Evolutionary conservation across 768 basidiomycete genomes (phyloP).

Genomic region (Tylopilus subfusipes): DNA sequence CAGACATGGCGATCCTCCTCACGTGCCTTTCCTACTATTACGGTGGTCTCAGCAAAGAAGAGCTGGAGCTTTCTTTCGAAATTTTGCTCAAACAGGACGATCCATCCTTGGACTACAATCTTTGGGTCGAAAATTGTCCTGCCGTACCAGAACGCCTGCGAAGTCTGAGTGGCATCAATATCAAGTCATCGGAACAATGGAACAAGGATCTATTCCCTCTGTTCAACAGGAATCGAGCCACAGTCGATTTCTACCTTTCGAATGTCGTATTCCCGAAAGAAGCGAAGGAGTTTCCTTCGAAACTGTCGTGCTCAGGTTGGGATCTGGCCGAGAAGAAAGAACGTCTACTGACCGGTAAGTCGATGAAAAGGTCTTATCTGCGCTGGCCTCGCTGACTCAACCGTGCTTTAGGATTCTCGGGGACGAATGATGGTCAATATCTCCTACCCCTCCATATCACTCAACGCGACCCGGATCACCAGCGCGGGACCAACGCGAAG

Average conservation of each 20-base stretch:
- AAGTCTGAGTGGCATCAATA: slow-evolving; percentile 40
- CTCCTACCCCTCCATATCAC: slow-evolving; percentile 33
- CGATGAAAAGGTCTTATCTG: rapidly evolving
- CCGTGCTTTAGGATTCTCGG: slow-evolving; percentile 32
- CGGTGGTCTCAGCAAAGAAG: slow-evolving; percentile 37
- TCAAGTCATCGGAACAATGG: slow-evolving; percentile 36
- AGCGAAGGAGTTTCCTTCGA: slow-evolving; percentile 45
- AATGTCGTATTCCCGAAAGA: slow-evolving; percentile 48
- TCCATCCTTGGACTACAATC: slow-evolving; percentile 39
- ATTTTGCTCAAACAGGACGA: slow-evolving; percentile 40
- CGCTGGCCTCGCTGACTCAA: neutral
- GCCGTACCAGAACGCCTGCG: slow-evolving; percentile 31
- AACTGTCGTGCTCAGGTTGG: slow-evolving; percentile 50
- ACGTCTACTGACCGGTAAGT: slow-evolving; percentile 11
- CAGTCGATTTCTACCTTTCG: slow-evolving; percentile 46
- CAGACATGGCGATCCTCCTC: slow-evolving; percentile 40
- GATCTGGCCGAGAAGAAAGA: slow-evolving; percentile 43
- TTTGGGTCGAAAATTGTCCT: slow-evolving; percentile 31
- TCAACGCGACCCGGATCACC: slow-evolving; percentile 27
- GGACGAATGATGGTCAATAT: slow-evolving; percentile 40
- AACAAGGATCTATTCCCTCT: slow-evolving; percentile 28
- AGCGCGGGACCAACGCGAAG: slow-evolving; percentile 45
- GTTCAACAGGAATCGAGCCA: slow-evolving; percentile 36
- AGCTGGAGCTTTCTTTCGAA: slow-evolving; percentile 38
- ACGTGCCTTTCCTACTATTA: slow-evolving; percentile 36